A percentile compares a stretch with the other conserved stretches of the same genome.
Conservation (phyloP, 192 early-diverging fungal species). For the Piromyces sp. region DNA sequence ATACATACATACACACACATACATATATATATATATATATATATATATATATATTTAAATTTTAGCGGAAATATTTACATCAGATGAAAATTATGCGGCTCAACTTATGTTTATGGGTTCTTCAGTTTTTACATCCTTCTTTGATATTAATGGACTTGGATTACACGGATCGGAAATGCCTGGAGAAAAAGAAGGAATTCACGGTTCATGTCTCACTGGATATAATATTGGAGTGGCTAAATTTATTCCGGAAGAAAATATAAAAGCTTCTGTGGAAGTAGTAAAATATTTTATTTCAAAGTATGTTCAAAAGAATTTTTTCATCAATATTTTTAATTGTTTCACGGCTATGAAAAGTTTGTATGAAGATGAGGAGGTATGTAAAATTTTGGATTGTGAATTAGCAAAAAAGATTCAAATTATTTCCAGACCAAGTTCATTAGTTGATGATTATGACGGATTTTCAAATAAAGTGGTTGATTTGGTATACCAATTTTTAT, state of each 20-base stretch:
- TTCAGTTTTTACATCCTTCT: neutral
- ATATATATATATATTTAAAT: too few species aligned
- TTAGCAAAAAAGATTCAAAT: neutral
- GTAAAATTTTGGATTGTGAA: neutral
- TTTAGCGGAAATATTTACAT: too few species aligned
- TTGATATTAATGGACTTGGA: neutral
- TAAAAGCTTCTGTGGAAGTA: neutral
- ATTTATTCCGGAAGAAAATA: neutral
- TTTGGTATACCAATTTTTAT: too few species aligned
- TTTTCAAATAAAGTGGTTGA: neutral
- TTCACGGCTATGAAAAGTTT: neutral
- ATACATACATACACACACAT: too few species aligned
- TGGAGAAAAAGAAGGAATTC: neutral
- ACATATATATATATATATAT: too few species aligned
- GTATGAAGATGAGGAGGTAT: neutral
- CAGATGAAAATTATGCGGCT: too few species aligned
- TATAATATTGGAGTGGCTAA: neutral
- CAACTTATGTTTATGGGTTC: too few species aligned
- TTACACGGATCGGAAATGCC: neutral
- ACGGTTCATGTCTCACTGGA: neutral
- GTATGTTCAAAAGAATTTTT: neutral
- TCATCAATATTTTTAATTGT: neutral
- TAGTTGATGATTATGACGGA: neutral
- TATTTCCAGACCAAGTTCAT: neutral
- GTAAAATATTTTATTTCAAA: neutral